These are phyloP conservation scores for Eucalyptus pumila DNA, from an alignment of 345 rosid species.

Conservation along the genomic window DNA sequence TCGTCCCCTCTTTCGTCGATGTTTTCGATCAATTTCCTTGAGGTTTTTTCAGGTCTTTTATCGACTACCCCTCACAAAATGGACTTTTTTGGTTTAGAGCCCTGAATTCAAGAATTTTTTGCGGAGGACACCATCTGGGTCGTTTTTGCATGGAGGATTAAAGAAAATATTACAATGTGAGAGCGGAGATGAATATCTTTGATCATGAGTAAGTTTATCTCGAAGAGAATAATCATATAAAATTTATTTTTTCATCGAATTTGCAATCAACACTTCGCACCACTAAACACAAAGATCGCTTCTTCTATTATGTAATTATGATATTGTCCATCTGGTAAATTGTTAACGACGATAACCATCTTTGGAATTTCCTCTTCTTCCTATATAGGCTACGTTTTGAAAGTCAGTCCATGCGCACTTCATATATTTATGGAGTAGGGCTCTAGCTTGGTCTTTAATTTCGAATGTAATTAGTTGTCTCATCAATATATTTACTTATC, in stretches of 20 bases:
- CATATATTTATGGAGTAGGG: not conserved
- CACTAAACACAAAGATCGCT: not conserved
- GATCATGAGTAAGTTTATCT: no score
- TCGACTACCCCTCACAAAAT: not conserved
- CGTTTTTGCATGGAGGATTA: no score
- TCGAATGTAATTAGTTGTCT: not conserved
- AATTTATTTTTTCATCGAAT: fast-evolving
- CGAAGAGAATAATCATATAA: no score
- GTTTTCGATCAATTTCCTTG: not conserved
- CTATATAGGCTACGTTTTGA: not conserved
- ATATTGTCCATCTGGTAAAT: fast-evolving
- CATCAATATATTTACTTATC: not conserved
- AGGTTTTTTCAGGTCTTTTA: not conserved
- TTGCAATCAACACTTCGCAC: not conserved
- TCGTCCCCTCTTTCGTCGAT: not conserved
- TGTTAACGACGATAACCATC: not conserved
- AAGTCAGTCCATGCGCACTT: not conserved
- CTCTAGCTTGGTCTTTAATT: not conserved
- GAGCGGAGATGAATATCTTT: no score
- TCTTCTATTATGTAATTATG: not conserved
- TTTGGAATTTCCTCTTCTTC: not conserved
- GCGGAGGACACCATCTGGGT: not conserved
- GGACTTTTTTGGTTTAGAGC: not conserved
- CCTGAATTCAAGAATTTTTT: not conserved
- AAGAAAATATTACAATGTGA: no score